phyloP scores from a whole-genome alignment of 2,329 filamentous ascomycete genomes.

The Zopfia rhizophila region DNA sequence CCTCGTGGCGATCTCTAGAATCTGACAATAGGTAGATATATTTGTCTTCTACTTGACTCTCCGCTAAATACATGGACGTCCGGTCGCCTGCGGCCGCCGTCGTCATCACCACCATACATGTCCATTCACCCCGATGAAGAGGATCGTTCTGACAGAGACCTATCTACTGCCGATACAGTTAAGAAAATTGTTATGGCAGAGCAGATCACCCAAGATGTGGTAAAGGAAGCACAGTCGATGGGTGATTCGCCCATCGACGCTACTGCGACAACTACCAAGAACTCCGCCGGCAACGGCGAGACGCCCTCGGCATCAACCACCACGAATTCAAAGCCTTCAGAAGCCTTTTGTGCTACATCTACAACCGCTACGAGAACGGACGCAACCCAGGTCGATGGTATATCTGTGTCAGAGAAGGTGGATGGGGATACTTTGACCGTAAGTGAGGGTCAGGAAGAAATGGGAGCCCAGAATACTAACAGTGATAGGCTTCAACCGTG shows the following conservation, averaged over 20 bases:
- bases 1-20: conserved; percentile 51
- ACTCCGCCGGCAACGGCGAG: conserved; percentile 63
- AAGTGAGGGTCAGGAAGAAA: conserved; percentile 27
- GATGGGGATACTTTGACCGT: conserved; percentile 29
- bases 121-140: conserved; percentile 34
- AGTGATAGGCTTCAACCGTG: conserved; percentile 20
- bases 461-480: conserved; percentile 21
- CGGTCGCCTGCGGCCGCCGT: conserved; percentile 25
- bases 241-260: conserved; percentile 73
- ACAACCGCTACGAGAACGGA: conserved; percentile 36
- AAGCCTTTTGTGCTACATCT: conserved; percentile 51
- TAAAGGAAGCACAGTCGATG: conserved; percentile 76
- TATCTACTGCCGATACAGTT: conserved; percentile 52
- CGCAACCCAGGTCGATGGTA: conserved; percentile 26
- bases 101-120: conserved; percentile 18
- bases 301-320: conserved; percentile 50
- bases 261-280: conserved; percentile 69
- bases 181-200: conserved; percentile 76
- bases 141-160: conserved; percentile 44
- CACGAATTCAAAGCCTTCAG: conserved; percentile 35
- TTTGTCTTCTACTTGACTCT: conserved; percentile 34
- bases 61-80: conserved; percentile 34
- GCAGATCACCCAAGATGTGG: conserved; percentile 76
- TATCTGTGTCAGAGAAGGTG: conserved; percentile 29
- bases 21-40: conserved; percentile 53